Base-by-base conservation (phyloP, 441 rosid species). In the Arabidopsis lyrata region DNA sequence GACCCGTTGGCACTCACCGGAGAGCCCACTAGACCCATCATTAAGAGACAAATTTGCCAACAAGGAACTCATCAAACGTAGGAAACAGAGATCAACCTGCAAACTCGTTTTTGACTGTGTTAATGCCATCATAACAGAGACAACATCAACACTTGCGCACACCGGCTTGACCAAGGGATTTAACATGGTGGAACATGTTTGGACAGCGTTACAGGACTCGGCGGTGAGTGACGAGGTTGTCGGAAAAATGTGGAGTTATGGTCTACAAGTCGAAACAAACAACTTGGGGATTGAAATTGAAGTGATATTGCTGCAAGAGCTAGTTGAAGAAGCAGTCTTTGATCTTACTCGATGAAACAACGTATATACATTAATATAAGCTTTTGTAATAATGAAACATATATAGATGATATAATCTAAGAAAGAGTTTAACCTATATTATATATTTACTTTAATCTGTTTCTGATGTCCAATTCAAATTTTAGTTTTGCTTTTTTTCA, bases 41-140 rank as follows among this genome's bases (percentile, higher is more conserved):
- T 31, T 89, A 74, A 81, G 87, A 81, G 87, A 86, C 67, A 86
- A 79, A 66, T 80, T 78, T 65, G 79, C 83, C 38, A 78, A 86
- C 53, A 83, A 86, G 81, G 85, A 85, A 54, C 78, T 77, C 42
- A 48, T 84, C 72, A 85, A 76, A 77, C 83, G 83, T 75, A 85
- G 93, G 74, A 89, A 85, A 70, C 66, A 81, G 58, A 81, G 87
- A 61, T 87, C 95, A n/a, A 83, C 74, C 73, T 44, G 78, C 80
- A 93, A 86, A 80, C 97, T 93, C 1, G 74, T 85, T 0, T 92
- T 86, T 9, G 97, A 92, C 85, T 75, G 81, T 77, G 86, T 95
- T 50, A 90, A 90, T 78, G 83, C 86, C 36, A 90, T 85, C 48
- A 78, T 93, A 27, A 45, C 42, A 31, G 93, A 84, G 63, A 78